These are phyloP conservation scores for Mortierella sp. DNA, from an alignment of 371 early-diverging fungal genomes.

Conservation along the genomic window DNA sequence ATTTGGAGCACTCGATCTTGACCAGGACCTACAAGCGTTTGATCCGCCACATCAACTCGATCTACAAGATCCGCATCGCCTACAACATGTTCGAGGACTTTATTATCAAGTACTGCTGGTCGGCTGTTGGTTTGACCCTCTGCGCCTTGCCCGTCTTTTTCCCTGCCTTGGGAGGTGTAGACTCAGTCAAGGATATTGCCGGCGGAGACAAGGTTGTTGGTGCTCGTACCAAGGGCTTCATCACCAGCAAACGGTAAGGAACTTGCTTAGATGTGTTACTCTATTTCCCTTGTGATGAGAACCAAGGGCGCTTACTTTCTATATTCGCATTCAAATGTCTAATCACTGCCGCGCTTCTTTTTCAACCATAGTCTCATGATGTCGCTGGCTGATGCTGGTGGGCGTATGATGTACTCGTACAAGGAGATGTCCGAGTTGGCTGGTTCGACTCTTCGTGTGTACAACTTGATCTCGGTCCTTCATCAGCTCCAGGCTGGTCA, in stretches of 20 bases:
- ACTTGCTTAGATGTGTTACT: background rate
- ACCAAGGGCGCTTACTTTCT: background rate
- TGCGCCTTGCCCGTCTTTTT: constrained; percentile 90
- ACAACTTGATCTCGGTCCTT: constrained; percentile 78
- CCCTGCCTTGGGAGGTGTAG: constrained; percentile 64
- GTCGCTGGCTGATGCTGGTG: constrained; percentile 91
- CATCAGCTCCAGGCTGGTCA: constrained; percentile 69
- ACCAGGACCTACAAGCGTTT: constrained; percentile 76
- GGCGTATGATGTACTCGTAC: constrained; percentile 92
- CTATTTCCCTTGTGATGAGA: background rate
- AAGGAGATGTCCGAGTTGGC: constrained; percentile 90
- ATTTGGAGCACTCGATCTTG: constrained; percentile 81
- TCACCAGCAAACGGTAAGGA: constrained; percentile 87
- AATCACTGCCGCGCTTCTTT: background rate
- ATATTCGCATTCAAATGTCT: background rate
- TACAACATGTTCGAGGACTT: constrained; percentile 95
- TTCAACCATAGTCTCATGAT: constrained; percentile 71
- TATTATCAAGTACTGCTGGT: constrained; percentile 87
- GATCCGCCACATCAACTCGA: constrained; percentile 85
- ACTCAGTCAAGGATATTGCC: constrained; percentile 47
- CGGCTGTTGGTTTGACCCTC: constrained; percentile 77
- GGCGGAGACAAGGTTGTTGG: constrained; percentile 67
- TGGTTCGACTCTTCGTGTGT: constrained; percentile 88
- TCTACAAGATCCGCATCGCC: constrained; percentile 83
- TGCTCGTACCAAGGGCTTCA: constrained; percentile 85